These are phyloP conservation scores for Lactarius sanguifluus DNA, from an alignment of 768 basidiomycete genomes.

Conservation along the genomic window DNA sequence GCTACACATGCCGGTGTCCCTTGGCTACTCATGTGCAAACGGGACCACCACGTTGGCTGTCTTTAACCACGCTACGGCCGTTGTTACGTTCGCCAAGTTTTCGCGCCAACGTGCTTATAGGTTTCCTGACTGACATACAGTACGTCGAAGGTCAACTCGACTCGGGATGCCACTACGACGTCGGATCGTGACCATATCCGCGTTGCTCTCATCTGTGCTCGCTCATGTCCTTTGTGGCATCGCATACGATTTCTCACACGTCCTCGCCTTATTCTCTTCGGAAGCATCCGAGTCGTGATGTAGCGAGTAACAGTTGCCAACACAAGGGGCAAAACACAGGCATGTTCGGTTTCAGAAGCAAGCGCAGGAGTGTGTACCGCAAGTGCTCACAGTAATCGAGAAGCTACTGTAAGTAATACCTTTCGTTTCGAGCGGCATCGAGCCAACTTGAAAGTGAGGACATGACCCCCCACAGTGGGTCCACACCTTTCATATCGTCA, in stretches of 20 bases:
- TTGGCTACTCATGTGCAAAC: conserved; percentile 28
- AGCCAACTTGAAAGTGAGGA: too few species aligned
- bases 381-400: too few species aligned
- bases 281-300: conserved; percentile 20
- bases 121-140: not conserved
- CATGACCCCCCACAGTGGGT: conserved; percentile 8
- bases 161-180: conserved; percentile 32
- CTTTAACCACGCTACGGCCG: conserved; percentile 32
- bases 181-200: conserved; percentile 31
- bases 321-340: too few species aligned
- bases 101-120: not conserved
- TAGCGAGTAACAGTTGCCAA: too few species aligned
- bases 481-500: not conserved
- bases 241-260: too few species aligned
- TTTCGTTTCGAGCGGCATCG: too few species aligned
- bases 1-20: conserved; percentile 30
- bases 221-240: conserved; percentile 32
- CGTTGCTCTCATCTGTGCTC: conserved; percentile 25
- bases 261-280: conserved; percentile 33
- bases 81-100: conserved; percentile 5
- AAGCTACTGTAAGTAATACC: too few species aligned
- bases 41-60: conserved; percentile 30
- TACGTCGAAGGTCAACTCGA: conserved; percentile 29
- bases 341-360: too few species aligned
- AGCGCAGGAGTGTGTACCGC: too few species aligned